Base-by-base conservation (phyloP, 2,329 filamentous ascomycete species). In the Talaromyces marneffei region DNA sequence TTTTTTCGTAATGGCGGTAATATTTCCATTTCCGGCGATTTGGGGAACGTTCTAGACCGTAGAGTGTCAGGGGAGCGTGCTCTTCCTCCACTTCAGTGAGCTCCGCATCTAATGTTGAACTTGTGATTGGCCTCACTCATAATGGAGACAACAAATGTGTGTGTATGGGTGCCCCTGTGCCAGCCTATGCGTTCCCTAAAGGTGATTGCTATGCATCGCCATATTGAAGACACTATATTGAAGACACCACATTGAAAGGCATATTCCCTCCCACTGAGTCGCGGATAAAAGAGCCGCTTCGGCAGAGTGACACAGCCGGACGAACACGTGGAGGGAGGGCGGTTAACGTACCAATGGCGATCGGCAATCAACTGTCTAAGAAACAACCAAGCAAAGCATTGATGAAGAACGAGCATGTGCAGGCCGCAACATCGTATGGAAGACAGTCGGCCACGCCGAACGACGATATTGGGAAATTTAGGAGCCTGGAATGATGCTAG, bases 1-100 rank as follows among this genome's bases (percentile, higher is more conserved):
- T n/a, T 31, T 33, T 16, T 5, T 12, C 23, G 3, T 20, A 16
- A 58, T 46, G 8, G 33, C 46, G 44, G 46, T 37, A 10, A 14
- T 40, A 7, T 20, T 59, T 16, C 57, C 57, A 59, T 52, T 59
- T 59, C 57, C 57, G 57, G 57, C 57, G 55, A 57, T 46, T 46
- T 48, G 29, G 20, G 33, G 37, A 25, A n/a, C 40, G 42, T 8
- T 52, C 57, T 59, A 39, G 57, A 39, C 23, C 40, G 48, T 25
- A 9, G 9, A 4, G 18, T 35, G 9, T 46, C 40, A 57, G 42
- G 55, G 40, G 40, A 23, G 27, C 2, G 40, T 12, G 12, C n/a
- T 16, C 10, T 35, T 20, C 7, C 23, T 20, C n/a, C 23, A 7
- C 33, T 31, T n/a, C 23, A 20, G 18, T 20, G 25, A 31, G 12